Conservation (phyloP, 805 yeast genomes). For the Candida maesae region DNA sequence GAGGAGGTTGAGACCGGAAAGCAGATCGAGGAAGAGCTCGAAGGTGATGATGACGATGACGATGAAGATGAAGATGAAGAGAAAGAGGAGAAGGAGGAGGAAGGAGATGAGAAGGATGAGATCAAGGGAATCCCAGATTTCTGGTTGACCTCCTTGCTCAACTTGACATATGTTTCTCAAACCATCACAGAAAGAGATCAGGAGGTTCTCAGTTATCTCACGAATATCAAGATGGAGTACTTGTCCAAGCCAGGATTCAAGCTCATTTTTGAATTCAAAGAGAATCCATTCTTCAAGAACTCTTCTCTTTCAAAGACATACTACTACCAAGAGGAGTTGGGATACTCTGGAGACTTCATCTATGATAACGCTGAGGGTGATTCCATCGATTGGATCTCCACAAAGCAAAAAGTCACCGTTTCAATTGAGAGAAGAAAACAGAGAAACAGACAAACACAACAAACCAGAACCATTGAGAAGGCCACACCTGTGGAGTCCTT, state of each 20-base stretch:
- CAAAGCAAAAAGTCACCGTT: slow-evolving; percentile 80
- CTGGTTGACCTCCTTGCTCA: slow-evolving; percentile 95
- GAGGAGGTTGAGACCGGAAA: slow-evolving; percentile 81
- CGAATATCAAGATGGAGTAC: slow-evolving; percentile 75
- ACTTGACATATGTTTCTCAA: slow-evolving; percentile 74
- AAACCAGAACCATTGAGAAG: slow-evolving; percentile 93
- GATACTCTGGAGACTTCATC: slow-evolving; percentile 92
- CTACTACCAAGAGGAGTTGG: slow-evolving; percentile 89
- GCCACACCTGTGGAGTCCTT: slow-evolving; percentile 92
- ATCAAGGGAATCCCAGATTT: slow-evolving; percentile 84
- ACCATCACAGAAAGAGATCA: slow-evolving; percentile 87
- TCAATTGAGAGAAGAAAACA: slow-evolving; percentile 92
- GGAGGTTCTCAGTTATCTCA: slow-evolving; percentile 68
- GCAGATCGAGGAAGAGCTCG: slow-evolving; percentile 56
- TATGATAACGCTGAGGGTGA: slow-evolving; percentile 96
- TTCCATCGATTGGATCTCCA: slow-evolving; percentile 77
- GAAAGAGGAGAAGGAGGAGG: slow-evolving; percentile 40
- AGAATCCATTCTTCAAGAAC: slow-evolving; percentile 76
- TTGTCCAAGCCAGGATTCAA: slow-evolving; percentile 84
- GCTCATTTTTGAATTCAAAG: slow-evolving; percentile 73
- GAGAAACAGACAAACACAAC: slow-evolving; percentile 94
- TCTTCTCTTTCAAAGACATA: slow-evolving; percentile 75
- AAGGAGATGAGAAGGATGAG: slow-evolving; percentile 40
- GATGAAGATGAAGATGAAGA: slow-evolving; percentile 36
- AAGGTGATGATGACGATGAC: slow-evolving; percentile 39